Percentiles rank a stretch among this genome's conserved stretches.
These are phyloP conservation scores for Fomitopsis schrenkii DNA, from an alignment of 1,284 basidiomycete species.

Conservation along the genomic window DNA sequence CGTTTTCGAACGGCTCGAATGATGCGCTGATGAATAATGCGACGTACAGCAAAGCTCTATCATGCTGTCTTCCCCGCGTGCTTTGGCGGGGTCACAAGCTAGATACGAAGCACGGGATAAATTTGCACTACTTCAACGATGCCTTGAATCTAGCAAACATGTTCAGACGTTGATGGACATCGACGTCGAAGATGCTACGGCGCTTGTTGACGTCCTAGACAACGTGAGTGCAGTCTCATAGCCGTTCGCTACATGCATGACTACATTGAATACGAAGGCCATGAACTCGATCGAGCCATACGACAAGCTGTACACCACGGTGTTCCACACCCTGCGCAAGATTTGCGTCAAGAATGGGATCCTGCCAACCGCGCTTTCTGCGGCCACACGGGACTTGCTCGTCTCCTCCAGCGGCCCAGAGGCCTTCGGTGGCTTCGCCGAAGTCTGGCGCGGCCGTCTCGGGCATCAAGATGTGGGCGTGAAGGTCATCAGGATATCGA, in stretches of 20 bases:
- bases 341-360: neutral
- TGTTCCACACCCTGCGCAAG: conserved; percentile 1
- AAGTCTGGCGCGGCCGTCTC: conserved; percentile 3
- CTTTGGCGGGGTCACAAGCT: neutral
- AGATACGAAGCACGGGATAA: neutral
- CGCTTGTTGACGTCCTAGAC: neutral
- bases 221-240: neutral
- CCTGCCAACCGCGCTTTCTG: neutral
- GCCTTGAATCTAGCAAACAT: neutral
- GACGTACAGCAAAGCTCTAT: neutral
- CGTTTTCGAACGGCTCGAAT: neutral
- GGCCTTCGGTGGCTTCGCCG: conserved; percentile 4
- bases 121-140: neutral
- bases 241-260: neutral
- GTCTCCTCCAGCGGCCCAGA: neutral
- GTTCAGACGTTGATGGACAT: neutral
- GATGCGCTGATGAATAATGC: neutral
- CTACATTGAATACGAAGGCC: neutral
- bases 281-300: neutral
- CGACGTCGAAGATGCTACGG: neutral
- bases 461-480: neutral
- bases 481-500: neutral
- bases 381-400: neutral
- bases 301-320: neutral
- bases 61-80: neutral